Percentiles rank a stretch among this genome's conserved stretches.
Conservation (phyloP, 139 green algal genomes). For the Ettlia oleoabundans region DNA sequence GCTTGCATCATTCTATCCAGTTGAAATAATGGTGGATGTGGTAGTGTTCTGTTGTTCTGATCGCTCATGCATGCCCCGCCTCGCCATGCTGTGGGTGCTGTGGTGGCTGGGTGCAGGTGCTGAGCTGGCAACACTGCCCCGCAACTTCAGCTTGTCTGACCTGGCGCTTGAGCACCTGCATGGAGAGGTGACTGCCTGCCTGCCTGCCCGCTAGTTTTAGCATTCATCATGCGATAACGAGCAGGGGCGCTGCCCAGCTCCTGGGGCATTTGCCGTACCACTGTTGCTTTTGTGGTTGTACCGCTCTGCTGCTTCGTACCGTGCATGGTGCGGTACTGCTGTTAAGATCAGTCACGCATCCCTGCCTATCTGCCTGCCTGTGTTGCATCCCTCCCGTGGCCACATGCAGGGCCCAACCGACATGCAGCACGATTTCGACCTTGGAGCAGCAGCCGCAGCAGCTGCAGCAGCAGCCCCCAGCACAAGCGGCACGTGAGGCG, state of each 20-base stretch:
- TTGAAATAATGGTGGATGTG: too few relatives aligned
- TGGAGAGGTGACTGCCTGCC: too few relatives aligned
- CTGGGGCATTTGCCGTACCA: too few relatives aligned
- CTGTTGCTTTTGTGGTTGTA: background rate
- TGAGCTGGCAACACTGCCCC: conserved; percentile 41
- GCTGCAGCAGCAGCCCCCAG: conserved; percentile 6
- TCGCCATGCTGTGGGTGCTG: background rate
- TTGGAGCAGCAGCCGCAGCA: background rate
- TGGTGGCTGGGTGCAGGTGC: background rate
- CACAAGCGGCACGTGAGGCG: conserved; percentile 10
- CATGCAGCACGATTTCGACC: conserved; percentile 19
- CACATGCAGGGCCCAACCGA: background rate
- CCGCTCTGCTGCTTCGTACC: too few relatives aligned
- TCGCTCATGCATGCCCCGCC: too few relatives aligned
- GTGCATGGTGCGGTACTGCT: too few relatives aligned
- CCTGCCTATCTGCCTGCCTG: background rate
- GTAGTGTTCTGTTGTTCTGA: too few relatives aligned
- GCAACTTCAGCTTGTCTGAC: conserved; percentile 60
- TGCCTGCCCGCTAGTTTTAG: too few relatives aligned
- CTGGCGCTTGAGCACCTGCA: conserved; percentile 50
- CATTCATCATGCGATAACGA: too few relatives aligned
- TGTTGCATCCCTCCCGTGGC: background rate
- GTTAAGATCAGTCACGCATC: too few relatives aligned
- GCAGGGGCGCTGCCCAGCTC: too few relatives aligned
- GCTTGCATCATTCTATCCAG: too few relatives aligned